Evolutionary conservation across 257 asterid species (phyloP), one percentile per base, ranked within the genome.

Genomic region (Anisodus tanguticus): DNA sequence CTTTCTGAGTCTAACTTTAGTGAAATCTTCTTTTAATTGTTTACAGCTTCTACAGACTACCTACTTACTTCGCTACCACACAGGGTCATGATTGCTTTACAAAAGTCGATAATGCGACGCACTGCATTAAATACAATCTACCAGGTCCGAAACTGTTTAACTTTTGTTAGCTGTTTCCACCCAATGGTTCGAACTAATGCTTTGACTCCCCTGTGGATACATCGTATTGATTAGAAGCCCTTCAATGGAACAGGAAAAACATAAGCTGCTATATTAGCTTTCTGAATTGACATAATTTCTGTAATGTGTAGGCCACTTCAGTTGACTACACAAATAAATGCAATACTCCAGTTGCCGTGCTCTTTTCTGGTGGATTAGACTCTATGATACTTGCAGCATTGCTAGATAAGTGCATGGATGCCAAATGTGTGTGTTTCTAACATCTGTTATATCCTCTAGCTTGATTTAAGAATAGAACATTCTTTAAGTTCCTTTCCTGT

Each of bases 291-390:
- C 72, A 43, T 41, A n/a, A 22, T 60, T 81, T 55, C 26, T 84
- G 5, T 35, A 15, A 43, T 66, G 26, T 87, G 26, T 90, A 95
- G 98, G 88, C 88, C 49, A 82, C 58, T 78, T 71, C 85, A 85
- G 79, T 63, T 80, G 67, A 86, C 87, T 89, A 79, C 84, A 82
- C 82, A 83, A 88, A 31, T 72, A 89, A 84, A 43, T 86, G 84
- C 86, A 54, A 64, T 90, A 89, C 95, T 90, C 99, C 99, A 19
- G 86, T 96, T 39, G 98, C 97, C 19, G 97, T 94, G 86, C 94
- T 96, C 53, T 96, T 94, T 92, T 96, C 99, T 82, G 99, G 99
- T 69, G 99, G 99, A 80, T 84, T 96, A 74, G 99, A 96, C 91
- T 94, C 98, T 55, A 96, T 96, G 99, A 93, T 96, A 84, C 91